Evolutionary conservation across 345 rosid species (phyloP).

Genomic region (Passiflora organensis): DNA sequence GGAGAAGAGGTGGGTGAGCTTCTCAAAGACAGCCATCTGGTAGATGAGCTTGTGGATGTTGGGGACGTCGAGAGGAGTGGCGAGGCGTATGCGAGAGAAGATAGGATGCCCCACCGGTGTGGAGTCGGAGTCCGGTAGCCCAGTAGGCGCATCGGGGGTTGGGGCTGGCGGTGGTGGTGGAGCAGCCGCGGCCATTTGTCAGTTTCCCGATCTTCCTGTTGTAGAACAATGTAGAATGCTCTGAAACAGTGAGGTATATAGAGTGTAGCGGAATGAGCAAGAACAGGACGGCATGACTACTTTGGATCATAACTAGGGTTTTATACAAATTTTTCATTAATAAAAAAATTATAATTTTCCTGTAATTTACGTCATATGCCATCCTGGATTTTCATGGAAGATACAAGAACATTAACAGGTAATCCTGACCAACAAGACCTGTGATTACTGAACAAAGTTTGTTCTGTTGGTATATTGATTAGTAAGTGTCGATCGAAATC

Average conservation of each 20-base stretch:
- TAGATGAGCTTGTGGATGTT: conserved; percentile 79
- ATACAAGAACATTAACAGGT: too few species aligned
- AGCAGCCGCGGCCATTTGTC: conserved; percentile 77
- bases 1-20: conserved; percentile 52
- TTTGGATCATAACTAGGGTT: too few species aligned
- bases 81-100: conserved; percentile 86
- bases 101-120: conserved; percentile 44
- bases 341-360: too few species aligned
- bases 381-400: too few species aligned
- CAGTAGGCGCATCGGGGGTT: conserved; percentile 46
- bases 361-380: too few species aligned
- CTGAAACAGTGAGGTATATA: not conserved
- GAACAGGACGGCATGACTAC: too few species aligned
- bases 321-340: too few species aligned
- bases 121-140: conserved; percentile 27
- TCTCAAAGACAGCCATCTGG: conserved; percentile 88
- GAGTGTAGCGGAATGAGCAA: too few species aligned
- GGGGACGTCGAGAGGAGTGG: conserved; percentile 65
- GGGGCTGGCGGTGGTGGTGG: conserved; percentile 85
- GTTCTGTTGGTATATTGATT: too few species aligned
- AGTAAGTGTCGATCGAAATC: too few species aligned
- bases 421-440: too few species aligned
- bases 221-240: not conserved
- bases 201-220: not conserved
- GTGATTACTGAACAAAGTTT: too few species aligned